Evolutionary conservation across 345 rosid genomes (phyloP).

Genomic region (Brassica rapa): DNA sequence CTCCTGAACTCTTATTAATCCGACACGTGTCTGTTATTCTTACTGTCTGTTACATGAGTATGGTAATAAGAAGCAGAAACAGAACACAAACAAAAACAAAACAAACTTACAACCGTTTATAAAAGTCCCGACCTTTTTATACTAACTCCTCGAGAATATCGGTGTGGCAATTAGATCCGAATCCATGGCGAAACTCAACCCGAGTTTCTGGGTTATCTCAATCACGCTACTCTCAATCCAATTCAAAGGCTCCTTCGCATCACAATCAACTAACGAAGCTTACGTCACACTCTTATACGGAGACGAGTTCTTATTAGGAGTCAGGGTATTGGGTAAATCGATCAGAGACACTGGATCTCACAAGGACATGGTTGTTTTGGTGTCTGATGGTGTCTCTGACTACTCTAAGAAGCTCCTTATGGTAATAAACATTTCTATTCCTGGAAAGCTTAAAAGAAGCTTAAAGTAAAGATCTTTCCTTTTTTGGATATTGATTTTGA

Average conservation of each 20-base stretch:
- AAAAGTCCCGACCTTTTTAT: neutral
- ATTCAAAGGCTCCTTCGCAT: slow-evolving; percentile 43
- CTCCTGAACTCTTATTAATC: neutral
- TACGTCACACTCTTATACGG: slow-evolving; percentile 88
- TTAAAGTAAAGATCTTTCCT: slow-evolving; percentile 6
- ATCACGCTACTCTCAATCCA: slow-evolving; percentile 41
- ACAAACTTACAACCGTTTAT: slow-evolving; percentile 24
- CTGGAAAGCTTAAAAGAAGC: neutral
- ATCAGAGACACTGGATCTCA: slow-evolving; percentile 77
- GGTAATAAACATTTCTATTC: slow-evolving; percentile 41
- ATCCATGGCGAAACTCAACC: slow-evolving; percentile 32
- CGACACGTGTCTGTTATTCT: neutral
- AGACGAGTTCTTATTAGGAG: slow-evolving; percentile 92
- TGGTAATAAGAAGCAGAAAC: slow-evolving; percentile 2
- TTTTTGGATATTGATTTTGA: neutral
- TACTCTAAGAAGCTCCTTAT: slow-evolving; percentile 66
- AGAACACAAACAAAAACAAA: slow-evolving; percentile 18
- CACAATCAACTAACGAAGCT: slow-evolving; percentile 54
- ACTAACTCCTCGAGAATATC: slow-evolving; percentile 44
- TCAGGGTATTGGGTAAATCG: slow-evolving; percentile 91
- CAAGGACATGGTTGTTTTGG: slow-evolving; percentile 84
- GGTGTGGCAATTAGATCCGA: slow-evolving; percentile 1
- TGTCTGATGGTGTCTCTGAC: slow-evolving; percentile 89
- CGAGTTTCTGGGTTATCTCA: slow-evolving; percentile 40
- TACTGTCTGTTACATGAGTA: neutral